phyloP scores from a whole-genome alignment of 2,329 filamentous ascomycete genomes.

The Byssochlamys sp. region DNA sequence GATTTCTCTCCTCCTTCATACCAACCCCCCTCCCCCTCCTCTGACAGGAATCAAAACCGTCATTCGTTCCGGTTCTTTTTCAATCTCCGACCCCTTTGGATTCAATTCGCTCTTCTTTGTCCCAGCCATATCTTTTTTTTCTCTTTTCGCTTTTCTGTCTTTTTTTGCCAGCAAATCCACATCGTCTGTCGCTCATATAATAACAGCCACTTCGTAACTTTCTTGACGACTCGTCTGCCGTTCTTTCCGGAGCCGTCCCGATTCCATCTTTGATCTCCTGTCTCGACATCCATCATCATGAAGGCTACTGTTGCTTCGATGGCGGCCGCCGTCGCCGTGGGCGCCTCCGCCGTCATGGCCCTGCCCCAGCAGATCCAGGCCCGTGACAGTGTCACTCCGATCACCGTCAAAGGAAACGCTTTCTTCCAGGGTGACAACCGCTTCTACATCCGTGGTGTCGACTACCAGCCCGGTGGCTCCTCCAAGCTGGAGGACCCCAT shows the following conservation, averaged over 20 bases:
- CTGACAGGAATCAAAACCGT: conserved; percentile 1
- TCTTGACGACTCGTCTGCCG: not conserved
- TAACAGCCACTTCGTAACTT: not conserved
- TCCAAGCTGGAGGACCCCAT: conserved; percentile 63
- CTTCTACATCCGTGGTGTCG: conserved; percentile 46
- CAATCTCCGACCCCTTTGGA: not conserved
- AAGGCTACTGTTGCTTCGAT: conserved; percentile 42
- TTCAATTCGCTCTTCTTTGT: conserved; percentile 2
- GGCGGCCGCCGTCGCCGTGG: conserved; percentile 38
- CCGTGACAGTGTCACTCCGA: conserved; percentile 42
- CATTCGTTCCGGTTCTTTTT: conserved; percentile 7
- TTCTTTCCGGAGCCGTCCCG: not conserved
- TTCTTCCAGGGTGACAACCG: conserved; percentile 55
- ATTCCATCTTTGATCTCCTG: not conserved
- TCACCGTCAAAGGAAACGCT: conserved; percentile 56
- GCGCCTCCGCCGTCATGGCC: conserved; percentile 39
- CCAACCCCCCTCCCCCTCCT: not conserved
- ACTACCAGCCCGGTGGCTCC: conserved; percentile 58
- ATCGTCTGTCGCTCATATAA: not conserved
- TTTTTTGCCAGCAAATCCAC: not conserved
- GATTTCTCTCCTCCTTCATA: not conserved
- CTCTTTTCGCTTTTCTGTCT: too few relatives aligned
- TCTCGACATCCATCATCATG: conserved; percentile 34
- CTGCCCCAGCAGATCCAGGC: conserved; percentile 26
- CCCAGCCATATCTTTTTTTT: not conserved